phyloP scores from a whole-genome alignment of 1,284 basidiomycete species.

The Ceratorhiza oryzae-sativae region DNA sequence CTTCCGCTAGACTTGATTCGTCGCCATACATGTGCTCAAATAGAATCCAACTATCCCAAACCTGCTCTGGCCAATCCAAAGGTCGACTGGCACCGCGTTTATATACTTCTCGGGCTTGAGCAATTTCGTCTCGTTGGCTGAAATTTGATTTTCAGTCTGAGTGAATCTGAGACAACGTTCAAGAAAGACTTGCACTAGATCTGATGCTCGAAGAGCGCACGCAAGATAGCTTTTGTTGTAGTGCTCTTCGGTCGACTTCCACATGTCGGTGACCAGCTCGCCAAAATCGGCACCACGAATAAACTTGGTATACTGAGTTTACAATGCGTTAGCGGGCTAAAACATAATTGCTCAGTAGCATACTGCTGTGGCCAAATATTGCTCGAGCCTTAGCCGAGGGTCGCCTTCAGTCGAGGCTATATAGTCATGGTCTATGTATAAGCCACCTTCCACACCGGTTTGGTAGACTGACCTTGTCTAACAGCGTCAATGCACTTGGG shows the following conservation, averaged over 20 bases:
- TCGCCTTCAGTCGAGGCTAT: conserved; percentile 59
- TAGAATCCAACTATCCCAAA: conserved; percentile 85
- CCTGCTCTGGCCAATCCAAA: conserved; percentile 90
- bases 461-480: conserved; percentile 57
- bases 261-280: conserved; percentile 64
- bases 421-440: conserved; percentile 10
- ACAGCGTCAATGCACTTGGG: conserved; percentile 67
- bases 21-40: conserved; percentile 88
- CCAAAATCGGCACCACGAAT: conserved; percentile 58
- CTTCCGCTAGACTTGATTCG: conserved; percentile 70
- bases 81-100: conserved; percentile 67
- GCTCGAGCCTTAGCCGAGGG: conserved; percentile 75
- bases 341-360: conserved; percentile 47
- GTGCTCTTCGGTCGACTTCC: conserved; percentile 67
- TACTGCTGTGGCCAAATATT: conserved; percentile 77
- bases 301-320: conserved; percentile 29
- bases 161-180: neutral
- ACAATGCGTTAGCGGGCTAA: neutral
- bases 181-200: conserved; percentile 62
- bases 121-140: conserved; percentile 65
- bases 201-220: conserved; percentile 72
- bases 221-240: conserved; percentile 73
- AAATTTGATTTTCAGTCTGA: conserved; percentile 14
- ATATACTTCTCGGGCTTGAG: conserved; percentile 71
- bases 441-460: conserved; percentile 17